phyloP scores from a whole-genome alignment of 495 filamentous ascomycete species.

The Amniculicola lignicola region DNA sequence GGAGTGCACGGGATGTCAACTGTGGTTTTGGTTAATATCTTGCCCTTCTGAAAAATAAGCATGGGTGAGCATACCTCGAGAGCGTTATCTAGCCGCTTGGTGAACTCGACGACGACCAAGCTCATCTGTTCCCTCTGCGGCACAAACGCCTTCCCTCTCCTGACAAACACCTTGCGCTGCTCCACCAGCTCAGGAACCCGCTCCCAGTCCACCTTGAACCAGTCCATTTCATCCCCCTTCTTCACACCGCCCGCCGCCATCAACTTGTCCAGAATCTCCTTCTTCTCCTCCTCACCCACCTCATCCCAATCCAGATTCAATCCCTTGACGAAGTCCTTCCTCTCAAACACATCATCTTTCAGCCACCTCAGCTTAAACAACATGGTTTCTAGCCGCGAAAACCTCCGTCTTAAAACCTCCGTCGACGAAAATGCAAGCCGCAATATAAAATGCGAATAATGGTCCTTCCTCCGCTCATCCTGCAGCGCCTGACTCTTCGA shows the following conservation, averaged over 20 bases:
- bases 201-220: constrained; percentile 96
- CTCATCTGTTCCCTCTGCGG: constrained; percentile 79
- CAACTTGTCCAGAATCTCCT: constrained; percentile 52
- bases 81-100: constrained; percentile 67
- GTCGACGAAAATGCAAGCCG: constrained; percentile 88
- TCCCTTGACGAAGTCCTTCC: constrained; percentile 69
- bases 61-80: constrained; percentile 61
- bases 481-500: constrained; percentile 57
- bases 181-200: constrained; percentile 89
- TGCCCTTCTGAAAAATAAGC: background rate
- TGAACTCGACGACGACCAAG: constrained; percentile 87
- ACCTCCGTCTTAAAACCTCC: constrained; percentile 87
- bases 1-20: constrained; percentile 83
- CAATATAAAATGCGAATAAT: constrained; percentile 97
- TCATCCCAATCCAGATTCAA: constrained; percentile 79
- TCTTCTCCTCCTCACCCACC: constrained; percentile 72
- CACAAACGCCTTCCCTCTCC: constrained; percentile 84
- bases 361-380: constrained; percentile 80
- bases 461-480: constrained; percentile 86
- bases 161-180: constrained; percentile 68
- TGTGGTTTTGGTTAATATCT: constrained; percentile 34
- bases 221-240: constrained; percentile 61
- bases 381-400: constrained; percentile 79
- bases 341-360: constrained; percentile 65
- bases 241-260: constrained; percentile 45